Conservation (phyloP, 2,329 filamentous ascomycete species). For the Diplodia scrobiculata region DNA sequence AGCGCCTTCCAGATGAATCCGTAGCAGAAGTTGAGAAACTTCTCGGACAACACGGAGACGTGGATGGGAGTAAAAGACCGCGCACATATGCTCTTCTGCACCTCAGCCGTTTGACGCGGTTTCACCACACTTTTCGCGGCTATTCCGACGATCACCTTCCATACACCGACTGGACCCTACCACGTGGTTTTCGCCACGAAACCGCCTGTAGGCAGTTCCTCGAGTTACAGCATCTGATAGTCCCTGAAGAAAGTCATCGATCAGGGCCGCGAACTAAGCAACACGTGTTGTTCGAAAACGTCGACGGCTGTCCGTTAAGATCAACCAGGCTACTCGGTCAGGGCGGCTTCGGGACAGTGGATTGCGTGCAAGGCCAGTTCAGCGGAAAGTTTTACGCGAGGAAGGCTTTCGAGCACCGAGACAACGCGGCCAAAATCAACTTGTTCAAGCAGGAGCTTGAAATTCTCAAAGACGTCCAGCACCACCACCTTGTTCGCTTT, state of each 20-base stretch:
- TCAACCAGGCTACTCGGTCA: neutral
- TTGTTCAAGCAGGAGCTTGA: slow-evolving; percentile 29
- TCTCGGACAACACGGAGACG: neutral
- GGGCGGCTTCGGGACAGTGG: neutral
- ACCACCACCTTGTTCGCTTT: slow-evolving; percentile 35
- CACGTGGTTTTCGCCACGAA: neutral
- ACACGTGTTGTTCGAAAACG: neutral
- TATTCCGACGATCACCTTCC: neutral
- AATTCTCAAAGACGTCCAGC: slow-evolving; percentile 31
- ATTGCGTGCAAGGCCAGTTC: neutral
- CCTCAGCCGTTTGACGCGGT: neutral
- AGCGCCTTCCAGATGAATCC: neutral
- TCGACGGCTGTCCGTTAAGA: neutral
- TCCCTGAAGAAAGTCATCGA: neutral
- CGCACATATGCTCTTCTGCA: neutral
- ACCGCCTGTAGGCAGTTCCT: neutral
- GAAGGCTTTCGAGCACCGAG: neutral
- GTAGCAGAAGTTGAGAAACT: neutral
- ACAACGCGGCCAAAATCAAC: neutral
- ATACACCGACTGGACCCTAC: neutral
- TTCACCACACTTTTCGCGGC: neutral
- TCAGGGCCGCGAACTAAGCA: neutral
- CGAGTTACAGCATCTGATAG: neutral
- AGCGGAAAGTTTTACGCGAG: neutral
- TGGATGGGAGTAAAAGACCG: neutral